Conservation (phyloP, 192 early-diverging fungal genomes). For the Podila epigama region DNA sequence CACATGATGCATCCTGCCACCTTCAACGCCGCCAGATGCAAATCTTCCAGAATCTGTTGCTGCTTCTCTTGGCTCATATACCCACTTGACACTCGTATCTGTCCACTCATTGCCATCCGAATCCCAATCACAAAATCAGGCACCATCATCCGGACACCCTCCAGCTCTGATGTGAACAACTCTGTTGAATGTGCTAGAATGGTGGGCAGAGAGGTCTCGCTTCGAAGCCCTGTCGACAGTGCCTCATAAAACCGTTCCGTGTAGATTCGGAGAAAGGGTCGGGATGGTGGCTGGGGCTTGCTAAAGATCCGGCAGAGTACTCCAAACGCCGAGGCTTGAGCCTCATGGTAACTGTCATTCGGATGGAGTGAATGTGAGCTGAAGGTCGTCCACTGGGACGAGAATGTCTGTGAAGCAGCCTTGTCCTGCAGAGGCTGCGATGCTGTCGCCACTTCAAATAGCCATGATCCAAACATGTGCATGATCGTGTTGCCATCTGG, state of each 20-base stretch:
- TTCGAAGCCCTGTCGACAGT: constrained; percentile 65
- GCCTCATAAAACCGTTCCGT: constrained; percentile 77
- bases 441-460: constrained; percentile 81
- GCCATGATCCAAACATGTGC: constrained; percentile 82
- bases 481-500: constrained; percentile 81
- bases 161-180: constrained; percentile 71
- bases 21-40: constrained; percentile 71
- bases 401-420: constrained; percentile 13
- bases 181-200: constrained; percentile 69
- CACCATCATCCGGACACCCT: constrained; percentile 75
- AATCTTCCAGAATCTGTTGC: constrained; percentile 60
- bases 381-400: constrained; percentile 29
- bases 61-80: constrained; percentile 46
- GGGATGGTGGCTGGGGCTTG: constrained; percentile 60
- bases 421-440: constrained; percentile 24
- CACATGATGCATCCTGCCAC: constrained; percentile 70
- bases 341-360: constrained; percentile 50
- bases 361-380: constrained; percentile 27
- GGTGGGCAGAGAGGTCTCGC: constrained; percentile 68
- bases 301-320: constrained; percentile 81
- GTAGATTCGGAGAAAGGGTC: constrained; percentile 68
- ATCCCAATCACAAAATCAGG: constrained; percentile 78
- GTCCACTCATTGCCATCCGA: constrained; percentile 53
- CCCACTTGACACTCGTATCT: constrained; percentile 22
- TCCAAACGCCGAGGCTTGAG: constrained; percentile 73